Evolutionary conservation across 768 basidiomycete species (phyloP).

Genomic region (Sarcomyxa edulis): DNA sequence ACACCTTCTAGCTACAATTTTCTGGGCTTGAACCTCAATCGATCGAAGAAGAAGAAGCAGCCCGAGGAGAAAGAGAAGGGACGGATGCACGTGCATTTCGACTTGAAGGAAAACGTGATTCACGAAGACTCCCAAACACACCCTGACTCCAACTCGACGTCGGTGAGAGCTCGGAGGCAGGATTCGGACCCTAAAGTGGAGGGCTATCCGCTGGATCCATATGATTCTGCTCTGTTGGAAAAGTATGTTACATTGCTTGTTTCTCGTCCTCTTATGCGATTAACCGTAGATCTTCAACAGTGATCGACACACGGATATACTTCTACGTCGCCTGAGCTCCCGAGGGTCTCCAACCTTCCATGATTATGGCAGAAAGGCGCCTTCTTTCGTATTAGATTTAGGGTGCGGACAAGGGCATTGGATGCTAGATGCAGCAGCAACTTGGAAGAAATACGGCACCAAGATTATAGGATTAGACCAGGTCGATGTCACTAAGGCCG

Average conservation of each 20-base stretch:
- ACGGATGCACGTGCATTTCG: neutral
- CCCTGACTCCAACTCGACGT: constrained; percentile 1
- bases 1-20: too few relatives aligned
- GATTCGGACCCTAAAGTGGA: constrained; percentile 1
- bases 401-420: constrained; percentile 5
- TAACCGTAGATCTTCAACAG: neutral
- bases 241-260: neutral
- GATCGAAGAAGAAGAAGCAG: constrained; percentile 4
- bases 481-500: constrained; percentile 3
- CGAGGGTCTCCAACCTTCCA: constrained; percentile 5
- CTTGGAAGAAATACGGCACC: constrained; percentile 5
- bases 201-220: constrained; percentile 4
- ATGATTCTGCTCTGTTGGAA: constrained; percentile 5
- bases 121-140: constrained; percentile 1
- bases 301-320: constrained; percentile 2
- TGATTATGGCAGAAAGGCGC: constrained; percentile 5
- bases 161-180: neutral
- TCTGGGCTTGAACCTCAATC: neutral
- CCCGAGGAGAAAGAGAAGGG: neutral
- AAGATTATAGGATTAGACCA: constrained; percentile 3
- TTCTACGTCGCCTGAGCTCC: constrained; percentile 2
- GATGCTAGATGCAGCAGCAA: constrained; percentile 4
- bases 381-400: constrained; percentile 1
- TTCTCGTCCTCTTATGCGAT: neutral
- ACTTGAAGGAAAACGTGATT: constrained; percentile 2